A percentile compares a stretch with the other conserved stretches of the same genome.
Conservation (phyloP, 805 yeast species). For the Wickerhamomyces sydowiorum region DNA sequence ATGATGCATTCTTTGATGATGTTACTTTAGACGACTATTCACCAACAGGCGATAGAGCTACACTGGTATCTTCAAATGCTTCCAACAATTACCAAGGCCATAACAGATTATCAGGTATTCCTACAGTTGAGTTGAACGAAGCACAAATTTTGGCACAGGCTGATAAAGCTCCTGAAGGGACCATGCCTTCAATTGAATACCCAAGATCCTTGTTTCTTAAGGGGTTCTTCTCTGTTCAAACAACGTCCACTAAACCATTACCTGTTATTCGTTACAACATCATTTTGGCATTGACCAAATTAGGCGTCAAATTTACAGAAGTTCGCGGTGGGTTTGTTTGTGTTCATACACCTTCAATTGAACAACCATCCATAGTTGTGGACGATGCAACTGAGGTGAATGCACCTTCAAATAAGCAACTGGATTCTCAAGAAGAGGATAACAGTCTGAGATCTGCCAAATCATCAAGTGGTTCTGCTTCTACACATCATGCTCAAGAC, state of each 20-base stretch:
- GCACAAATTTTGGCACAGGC: conserved; percentile 42
- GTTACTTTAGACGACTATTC: conserved; percentile 53
- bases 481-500: conserved; percentile 3
- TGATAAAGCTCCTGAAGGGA: conserved; percentile 58
- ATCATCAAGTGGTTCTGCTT: conserved; percentile 11
- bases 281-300: conserved; percentile 64
- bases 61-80: conserved; percentile 12
- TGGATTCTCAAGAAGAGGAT: not conserved
- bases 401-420: not conserved
- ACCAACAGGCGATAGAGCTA: conserved; percentile 12
- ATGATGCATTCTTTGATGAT: conserved; percentile 46
- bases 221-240: conserved; percentile 92
- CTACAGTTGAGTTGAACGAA: conserved; percentile 33
- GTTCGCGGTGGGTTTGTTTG: conserved; percentile 94
- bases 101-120: not conserved
- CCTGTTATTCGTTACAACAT: conserved; percentile 84
- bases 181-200: conserved; percentile 92
- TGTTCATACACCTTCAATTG: conserved; percentile 51
- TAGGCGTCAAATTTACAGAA: conserved; percentile 80
- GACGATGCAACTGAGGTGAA: not conserved
- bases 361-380: conserved; percentile 2
- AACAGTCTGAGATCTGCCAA: conserved; percentile 6
- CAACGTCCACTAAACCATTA: conserved; percentile 88
- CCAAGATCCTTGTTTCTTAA: conserved; percentile 87
- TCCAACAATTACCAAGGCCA: conserved; percentile 10